Evolutionary conservation across 2,329 filamentous ascomycete species (phyloP).

Genomic region (Anisogramma anomala): DNA sequence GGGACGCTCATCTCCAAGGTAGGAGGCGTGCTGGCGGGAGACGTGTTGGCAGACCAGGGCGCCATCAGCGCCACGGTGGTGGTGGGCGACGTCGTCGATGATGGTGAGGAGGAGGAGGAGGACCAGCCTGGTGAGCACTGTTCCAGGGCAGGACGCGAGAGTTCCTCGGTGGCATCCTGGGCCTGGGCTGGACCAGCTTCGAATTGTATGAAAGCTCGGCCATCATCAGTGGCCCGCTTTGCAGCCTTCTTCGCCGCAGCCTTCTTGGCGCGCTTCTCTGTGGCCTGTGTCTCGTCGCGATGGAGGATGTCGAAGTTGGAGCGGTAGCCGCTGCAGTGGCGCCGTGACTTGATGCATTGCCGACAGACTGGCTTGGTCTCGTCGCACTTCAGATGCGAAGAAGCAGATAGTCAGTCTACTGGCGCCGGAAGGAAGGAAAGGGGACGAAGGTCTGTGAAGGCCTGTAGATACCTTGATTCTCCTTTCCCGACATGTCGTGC

Average conservation of each 20-base stretch:
- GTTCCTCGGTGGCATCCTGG: background rate
- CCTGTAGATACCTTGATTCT: constrained; percentile 70
- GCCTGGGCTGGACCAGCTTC: background rate
- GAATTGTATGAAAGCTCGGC: constrained; percentile 11
- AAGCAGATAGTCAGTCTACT: too few species aligned
- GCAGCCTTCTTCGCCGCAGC: constrained; percentile 36
- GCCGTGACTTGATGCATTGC: constrained; percentile 52
- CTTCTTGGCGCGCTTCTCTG: constrained; percentile 50
- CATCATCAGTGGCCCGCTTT: constrained; percentile 24
- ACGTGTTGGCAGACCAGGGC: background rate
- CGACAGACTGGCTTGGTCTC: constrained; percentile 54
- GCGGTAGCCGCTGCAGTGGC: constrained; percentile 55
- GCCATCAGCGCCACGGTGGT: constrained; percentile 5
- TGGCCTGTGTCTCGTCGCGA: constrained; percentile 59
- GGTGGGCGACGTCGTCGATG: constrained; percentile 20
- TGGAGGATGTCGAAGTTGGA: constrained; percentile 63
- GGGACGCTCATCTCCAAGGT: constrained; percentile 17
- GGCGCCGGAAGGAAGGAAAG: too few species aligned
- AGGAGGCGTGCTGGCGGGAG: constrained; percentile 14
- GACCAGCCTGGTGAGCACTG: background rate
- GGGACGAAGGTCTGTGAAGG: too few species aligned
- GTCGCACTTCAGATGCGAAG: constrained; percentile 44
- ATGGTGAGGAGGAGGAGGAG: background rate
- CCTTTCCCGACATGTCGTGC: constrained; percentile 61
- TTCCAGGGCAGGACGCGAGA: background rate